Evolutionary conservation across 495 filamentous ascomycete genomes (phyloP).

Genomic region (Lindgomyces ingoldianus): DNA sequence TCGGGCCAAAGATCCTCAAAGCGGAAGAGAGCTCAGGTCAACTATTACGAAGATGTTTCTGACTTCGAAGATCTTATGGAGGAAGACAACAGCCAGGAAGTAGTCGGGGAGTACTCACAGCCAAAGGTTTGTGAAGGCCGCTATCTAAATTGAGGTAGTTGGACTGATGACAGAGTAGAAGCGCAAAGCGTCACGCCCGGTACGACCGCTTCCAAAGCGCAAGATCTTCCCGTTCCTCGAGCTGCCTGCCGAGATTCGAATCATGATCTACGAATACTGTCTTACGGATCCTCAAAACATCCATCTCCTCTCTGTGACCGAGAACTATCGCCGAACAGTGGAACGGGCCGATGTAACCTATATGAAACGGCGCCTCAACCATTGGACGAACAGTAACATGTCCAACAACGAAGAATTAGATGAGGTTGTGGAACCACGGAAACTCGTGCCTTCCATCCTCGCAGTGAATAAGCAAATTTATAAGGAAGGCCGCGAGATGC

Average conservation of each 20-base stretch:
- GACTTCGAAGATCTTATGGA: conserved; percentile 9
- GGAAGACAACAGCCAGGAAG: conserved; percentile 9
- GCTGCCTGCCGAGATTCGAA: conserved; percentile 40
- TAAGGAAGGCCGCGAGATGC: conserved; percentile 34
- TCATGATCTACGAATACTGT: conserved; percentile 38
- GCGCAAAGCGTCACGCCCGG: conserved; percentile 7
- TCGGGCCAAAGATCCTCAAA: conserved; percentile 22
- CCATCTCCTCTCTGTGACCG: conserved; percentile 28
- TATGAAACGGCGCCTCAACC: not conserved
- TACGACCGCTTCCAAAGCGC: conserved; percentile 18
- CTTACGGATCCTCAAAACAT: conserved; percentile 30
- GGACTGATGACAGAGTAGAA: conserved; percentile 6
- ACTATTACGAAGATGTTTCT: conserved; percentile 32
- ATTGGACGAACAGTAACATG: not conserved
- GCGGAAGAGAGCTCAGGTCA: conserved; percentile 39
- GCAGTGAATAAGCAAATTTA: conserved; percentile 40
- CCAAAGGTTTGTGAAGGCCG: conserved; percentile 10
- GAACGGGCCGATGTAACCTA: conserved; percentile 1
- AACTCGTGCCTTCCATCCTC: conserved; percentile 37
- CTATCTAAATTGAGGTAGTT: not conserved
- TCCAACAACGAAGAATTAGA: not conserved
- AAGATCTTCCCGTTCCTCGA: conserved; percentile 39
- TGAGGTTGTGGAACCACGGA: not conserved
- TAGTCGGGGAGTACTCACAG: conserved; percentile 5
- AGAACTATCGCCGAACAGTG: conserved; percentile 36